phyloP scores from a whole-genome alignment of 208 protist species.

The Wallacemonas collosoma region DNA sequence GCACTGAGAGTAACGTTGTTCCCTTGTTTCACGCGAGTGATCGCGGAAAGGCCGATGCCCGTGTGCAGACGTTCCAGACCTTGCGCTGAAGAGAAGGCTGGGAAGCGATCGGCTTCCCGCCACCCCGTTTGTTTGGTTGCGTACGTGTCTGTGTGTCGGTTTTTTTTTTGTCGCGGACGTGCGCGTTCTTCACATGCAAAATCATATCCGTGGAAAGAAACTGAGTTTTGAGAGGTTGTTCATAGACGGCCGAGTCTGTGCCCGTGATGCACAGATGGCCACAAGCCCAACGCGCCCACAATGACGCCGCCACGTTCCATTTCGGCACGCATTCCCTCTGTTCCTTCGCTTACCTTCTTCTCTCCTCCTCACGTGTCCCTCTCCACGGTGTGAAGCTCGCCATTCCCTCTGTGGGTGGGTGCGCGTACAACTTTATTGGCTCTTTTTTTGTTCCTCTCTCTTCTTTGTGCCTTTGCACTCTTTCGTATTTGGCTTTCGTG shows the following conservation, averaged over 20 bases:
- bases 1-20: slow-evolving; percentile 42
- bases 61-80: slow-evolving; percentile 55
- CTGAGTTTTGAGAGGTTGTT: too few species aligned
- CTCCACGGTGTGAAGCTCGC: not conserved
- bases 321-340: too few species aligned
- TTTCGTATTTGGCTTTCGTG: too few species aligned
- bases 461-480: not conserved
- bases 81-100: not conserved
- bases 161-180: not conserved
- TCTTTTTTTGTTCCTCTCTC: not conserved
- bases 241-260: too few species aligned
- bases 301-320: too few species aligned
- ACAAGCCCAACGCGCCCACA: too few species aligned
- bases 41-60: slow-evolving; percentile 33
- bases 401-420: not conserved
- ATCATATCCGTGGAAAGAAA: not conserved
- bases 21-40: slow-evolving; percentile 45
- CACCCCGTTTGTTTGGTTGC: not conserved
- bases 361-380: too few species aligned
- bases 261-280: too few species aligned
- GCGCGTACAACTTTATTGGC: too few species aligned
- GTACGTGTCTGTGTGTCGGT: not conserved
- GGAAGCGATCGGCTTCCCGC: too few species aligned
- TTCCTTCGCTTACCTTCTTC: too few species aligned
- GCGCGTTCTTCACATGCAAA: not conserved